Evolutionary conservation across 306 rosid species (phyloP).

Genomic region (Quercus aquifolioides): DNA sequence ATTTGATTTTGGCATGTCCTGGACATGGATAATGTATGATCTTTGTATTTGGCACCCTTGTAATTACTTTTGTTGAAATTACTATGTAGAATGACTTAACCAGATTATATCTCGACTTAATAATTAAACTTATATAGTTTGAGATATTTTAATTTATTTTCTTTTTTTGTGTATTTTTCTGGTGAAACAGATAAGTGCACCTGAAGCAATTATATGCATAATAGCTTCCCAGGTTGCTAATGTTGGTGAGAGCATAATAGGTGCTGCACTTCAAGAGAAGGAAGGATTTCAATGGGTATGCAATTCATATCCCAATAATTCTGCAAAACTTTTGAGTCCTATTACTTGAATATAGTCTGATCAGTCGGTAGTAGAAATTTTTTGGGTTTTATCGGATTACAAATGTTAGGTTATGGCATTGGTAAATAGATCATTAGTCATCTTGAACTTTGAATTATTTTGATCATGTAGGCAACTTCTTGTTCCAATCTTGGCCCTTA

Average conservation of each 20-base stretch:
- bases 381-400: not conserved
- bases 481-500: no score
- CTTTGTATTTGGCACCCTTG: not conserved
- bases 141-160: not conserved
- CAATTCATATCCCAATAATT: not conserved
- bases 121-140: not conserved
- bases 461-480: not conserved
- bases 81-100: not conserved
- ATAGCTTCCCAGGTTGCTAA: conserved; percentile 96
- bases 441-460: not conserved
- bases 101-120: not conserved
- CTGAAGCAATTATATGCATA: conserved; percentile 72
- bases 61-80: not conserved
- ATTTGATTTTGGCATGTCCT: not conserved
- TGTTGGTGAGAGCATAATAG: conserved; percentile 94
- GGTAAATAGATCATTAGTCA: not conserved
- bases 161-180: conserved; percentile 3
- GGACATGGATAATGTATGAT: not conserved
- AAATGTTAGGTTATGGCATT: not conserved
- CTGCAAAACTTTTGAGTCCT: not conserved
- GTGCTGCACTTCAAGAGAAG: conserved; percentile 91
- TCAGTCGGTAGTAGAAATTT: not conserved
- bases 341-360: not conserved
- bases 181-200: conserved; percentile 49
- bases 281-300: conserved; percentile 95